Evolutionary conservation across 495 filamentous ascomycete species (phyloP), one percentile per base, ranked within the genome.

Genomic region (Parathielavia hyrcaniae): DNA sequence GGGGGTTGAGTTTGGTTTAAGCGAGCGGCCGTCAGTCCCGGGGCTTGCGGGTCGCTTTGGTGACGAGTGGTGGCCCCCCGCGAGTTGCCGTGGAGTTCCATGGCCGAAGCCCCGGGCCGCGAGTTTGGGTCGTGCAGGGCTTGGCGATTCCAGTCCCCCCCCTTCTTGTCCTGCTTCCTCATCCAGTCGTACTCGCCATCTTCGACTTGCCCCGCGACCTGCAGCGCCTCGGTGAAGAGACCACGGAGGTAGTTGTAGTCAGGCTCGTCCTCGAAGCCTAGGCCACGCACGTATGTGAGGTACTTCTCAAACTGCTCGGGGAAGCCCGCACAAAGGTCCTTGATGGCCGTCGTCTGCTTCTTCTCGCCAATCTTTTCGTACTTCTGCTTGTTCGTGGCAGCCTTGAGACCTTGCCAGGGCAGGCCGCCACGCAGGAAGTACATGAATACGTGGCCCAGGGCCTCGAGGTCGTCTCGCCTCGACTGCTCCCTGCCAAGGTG

Each of bases 171-270:
- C 60, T 91, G 91, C 70, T 95, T 95, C 81, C 96, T 97, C 95
- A 97, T 97, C 93, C 93, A 99, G 73, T 99, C 93, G 70, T 97
- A 99, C 69, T 99, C 95, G 59, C 95, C 93, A 77, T 99, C 93
- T 65, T 99, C 93, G 13, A 97, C 87, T 62, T 95, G 91, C 40
- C 91, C 91, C 7, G 87, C 87, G 61, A 90, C 89, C 80, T 96
- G 95, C 45, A 97, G 80, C n/a, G 93, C 90, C 72, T 95, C 87
- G 3, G 93, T 95, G 78, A 99, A 91, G 34, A 99, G 83, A 63
- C 97, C 93, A 30, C 93, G 88, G 43, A 97, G 84, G 71, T 95
- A 95, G 69, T 99, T 93, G 76, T 99, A 99, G 78, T 99, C 93
- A 11, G 93, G 93, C 10, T 90, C 95, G 68, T 99, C 93, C 72